phyloP scores from a whole-genome alignment of 2,329 filamentous ascomycete genomes.

The Ophiosphaerella narmari region DNA sequence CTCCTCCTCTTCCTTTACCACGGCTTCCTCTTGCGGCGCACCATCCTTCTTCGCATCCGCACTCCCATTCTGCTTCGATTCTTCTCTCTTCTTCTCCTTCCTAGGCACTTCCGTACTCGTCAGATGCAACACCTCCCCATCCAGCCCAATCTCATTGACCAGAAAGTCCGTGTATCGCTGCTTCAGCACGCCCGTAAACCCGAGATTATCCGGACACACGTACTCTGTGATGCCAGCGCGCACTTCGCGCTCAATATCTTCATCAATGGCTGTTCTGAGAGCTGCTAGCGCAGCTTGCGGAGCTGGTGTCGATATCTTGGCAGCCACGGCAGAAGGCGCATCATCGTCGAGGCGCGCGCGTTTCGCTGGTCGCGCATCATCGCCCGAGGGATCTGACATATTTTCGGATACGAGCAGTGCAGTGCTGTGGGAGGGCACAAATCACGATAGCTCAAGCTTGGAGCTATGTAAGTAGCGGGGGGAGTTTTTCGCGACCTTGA shows the following conservation, averaged over 20 bases:
- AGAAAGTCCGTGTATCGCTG: constrained; percentile 87
- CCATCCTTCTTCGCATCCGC: constrained; percentile 18
- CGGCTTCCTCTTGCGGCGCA: constrained; percentile 16
- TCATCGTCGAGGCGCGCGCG: constrained; percentile 38
- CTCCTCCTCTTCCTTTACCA: constrained; percentile 32
- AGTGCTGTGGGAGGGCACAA: not conserved
- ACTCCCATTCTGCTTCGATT: constrained; percentile 21
- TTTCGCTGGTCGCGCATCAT: constrained; percentile 34
- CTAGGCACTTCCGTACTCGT: constrained; percentile 48
- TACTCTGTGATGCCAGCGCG: constrained; percentile 67
- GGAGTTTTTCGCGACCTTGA: constrained; percentile 28
- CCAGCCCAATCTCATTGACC: constrained; percentile 82
- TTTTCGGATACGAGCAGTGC: not conserved
- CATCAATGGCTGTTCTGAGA: constrained; percentile 21
- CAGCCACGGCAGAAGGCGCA: constrained; percentile 11
- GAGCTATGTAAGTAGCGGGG: constrained; percentile 21
- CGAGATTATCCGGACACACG: constrained; percentile 60
- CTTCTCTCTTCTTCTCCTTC: constrained; percentile 22
- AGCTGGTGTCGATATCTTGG: constrained; percentile 1
- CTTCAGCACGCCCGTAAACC: constrained; percentile 70
- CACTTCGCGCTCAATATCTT: constrained; percentile 48
- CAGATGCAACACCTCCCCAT: constrained; percentile 77
- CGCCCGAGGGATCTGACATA: constrained; percentile 22
- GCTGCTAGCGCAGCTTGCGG: constrained; percentile 8
- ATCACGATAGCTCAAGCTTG: constrained; percentile 6